Conservation (phyloP, 106 monocot species). For the Dendrobium chrysotoxum region DNA sequence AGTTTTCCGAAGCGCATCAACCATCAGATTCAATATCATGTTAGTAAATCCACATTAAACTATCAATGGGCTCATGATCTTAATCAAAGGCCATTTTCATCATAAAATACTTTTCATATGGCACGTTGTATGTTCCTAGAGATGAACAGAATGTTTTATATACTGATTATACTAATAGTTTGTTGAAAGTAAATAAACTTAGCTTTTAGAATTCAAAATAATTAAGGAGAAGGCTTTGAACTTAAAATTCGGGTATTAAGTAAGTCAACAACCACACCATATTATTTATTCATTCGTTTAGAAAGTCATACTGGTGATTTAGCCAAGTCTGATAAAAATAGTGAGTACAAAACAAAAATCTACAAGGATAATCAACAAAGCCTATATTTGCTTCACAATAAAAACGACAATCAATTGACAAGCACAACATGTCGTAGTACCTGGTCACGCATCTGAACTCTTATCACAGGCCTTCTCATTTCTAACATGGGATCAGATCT, state of each 20-base stretch:
- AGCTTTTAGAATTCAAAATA: neutral
- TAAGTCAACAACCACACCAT: neutral
- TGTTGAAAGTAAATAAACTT: neutral
- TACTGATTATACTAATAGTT: neutral
- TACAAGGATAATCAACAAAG: conserved; percentile 2
- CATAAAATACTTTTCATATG: neutral
- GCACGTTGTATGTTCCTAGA: neutral
- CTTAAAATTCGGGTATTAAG: neutral
- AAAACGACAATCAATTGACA: neutral
- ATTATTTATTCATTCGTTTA: neutral
- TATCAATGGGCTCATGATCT: neutral
- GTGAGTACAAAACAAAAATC: neutral
- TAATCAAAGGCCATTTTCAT: neutral
- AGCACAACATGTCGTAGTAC: conserved; percentile 22
- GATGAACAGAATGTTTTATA: neutral
- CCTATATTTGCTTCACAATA: neutral
- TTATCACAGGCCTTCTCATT: conserved; percentile 39
- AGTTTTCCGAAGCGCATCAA: neutral
- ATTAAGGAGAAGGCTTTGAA: neutral
- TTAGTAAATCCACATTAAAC: neutral
- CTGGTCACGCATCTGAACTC: conserved; percentile 81
- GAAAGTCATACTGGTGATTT: neutral
- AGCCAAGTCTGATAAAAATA: neutral
- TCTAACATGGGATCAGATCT: conserved; percentile 33
- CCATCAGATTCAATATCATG: neutral